Base-by-base conservation (phyloP, 352 stramenopile genomes). In the Globisporangium middletonii region DNA sequence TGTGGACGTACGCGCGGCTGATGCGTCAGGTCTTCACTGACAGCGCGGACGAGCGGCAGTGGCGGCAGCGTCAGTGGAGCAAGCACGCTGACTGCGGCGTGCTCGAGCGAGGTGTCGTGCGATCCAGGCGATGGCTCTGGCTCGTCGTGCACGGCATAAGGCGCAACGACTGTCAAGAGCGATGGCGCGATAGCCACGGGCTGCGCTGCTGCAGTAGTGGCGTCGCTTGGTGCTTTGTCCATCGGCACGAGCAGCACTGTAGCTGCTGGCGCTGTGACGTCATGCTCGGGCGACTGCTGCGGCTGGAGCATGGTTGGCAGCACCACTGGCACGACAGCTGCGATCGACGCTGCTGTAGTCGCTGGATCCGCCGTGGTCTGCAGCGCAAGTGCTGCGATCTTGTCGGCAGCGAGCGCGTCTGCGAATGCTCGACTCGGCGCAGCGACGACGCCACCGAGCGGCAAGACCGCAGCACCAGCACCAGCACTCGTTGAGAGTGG, bases 71-170 rank as follows among this genome's bases (percentile, higher is more conserved):
- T 11, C 33, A 9, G 6, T 13, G 33, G 33, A 9, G 33, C 33
- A 12, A 9, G 2, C 33, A 9, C 7, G 1, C 4, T 35, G 37
- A 18, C 37, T 16, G 37, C 37, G 8, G 37, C 9, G 37, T 18
- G 13, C 7, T 44, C 38, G 16, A 38, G 33, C 33, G 33, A 12
- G 5, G 33, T 9, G 12, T 38, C 33, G 33, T 38, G 33, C 1
- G 6, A 13, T 11, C 33, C 38, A 44, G 38, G 38, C 38, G 38
- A 44, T 23, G 55, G 47, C 47, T 60, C 55, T 2, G 55, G 55
- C 19, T 60, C 55, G 33, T 38, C 33, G 16, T 16, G 35, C 16
- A 37, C 26, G 9, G 13, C 41, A 28, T 26, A 4, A n/a, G 52
- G 18, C 26, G 33, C 16, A 16, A 19, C 27, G 38, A 50, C 41